Evolutionary conservation across 2,329 filamentous ascomycete species (phyloP).

Genomic region (Rhynchosporium secalis): DNA sequence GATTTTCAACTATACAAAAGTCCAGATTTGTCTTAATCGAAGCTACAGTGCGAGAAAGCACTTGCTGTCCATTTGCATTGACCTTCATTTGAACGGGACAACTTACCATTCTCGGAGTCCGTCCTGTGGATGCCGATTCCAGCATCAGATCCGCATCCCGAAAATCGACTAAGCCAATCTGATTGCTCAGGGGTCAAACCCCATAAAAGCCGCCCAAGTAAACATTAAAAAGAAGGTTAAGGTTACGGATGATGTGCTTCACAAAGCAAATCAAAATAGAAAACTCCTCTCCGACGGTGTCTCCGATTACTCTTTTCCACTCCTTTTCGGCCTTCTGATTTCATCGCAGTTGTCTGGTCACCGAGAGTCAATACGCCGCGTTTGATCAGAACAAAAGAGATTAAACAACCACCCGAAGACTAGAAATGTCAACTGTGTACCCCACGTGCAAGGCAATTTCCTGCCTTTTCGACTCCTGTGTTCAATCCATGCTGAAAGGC

Average conservation of each 20-base stretch:
- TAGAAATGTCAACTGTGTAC: not conserved
- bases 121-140: not conserved
- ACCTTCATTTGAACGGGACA: no score
- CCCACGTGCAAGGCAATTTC: constrained; percentile 6
- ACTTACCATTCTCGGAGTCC: not conserved
- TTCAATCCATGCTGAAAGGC: not conserved
- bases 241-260: constrained; percentile 10
- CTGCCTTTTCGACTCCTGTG: not conserved
- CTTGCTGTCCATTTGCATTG: no score
- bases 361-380: not conserved
- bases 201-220: not conserved
- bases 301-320: not conserved
- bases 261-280: not conserved
- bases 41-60: no score
- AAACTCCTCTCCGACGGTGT: not conserved
- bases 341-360: not conserved
- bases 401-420: not conserved
- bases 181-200: constrained; percentile 3
- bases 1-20: not conserved
- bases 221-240: not conserved
- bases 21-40: no score
- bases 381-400: not conserved
- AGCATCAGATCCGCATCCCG: constrained; percentile 1
- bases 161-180: not conserved
- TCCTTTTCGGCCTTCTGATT: not conserved